A percentile compares a stretch with the other conserved stretches of the same genome.
These are phyloP conservation scores for Citrus hindsii DNA, from an alignment of 345 rosid genomes.

Conservation along the genomic window DNA sequence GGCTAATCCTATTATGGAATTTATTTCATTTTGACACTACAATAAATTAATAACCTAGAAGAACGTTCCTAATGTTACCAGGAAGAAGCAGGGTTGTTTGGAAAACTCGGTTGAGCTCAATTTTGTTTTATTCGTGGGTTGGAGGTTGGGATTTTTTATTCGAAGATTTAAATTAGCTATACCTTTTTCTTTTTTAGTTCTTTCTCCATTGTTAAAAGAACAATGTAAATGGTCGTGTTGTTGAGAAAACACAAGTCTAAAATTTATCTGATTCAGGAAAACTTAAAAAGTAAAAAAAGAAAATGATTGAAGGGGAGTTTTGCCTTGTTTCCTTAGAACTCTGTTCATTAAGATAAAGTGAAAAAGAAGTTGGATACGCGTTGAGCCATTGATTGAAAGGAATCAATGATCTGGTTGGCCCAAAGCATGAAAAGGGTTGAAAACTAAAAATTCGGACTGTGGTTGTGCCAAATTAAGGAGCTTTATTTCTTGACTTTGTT, in stretches of 20 bases:
- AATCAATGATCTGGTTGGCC: not conserved
- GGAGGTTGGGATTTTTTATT: no score
- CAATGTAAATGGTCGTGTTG: no score
- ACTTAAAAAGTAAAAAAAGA: not conserved
- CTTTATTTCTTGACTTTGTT: not conserved
- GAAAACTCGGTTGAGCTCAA: not conserved
- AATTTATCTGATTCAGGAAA: not conserved
- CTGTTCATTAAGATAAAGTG: not conserved
- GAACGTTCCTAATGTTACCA: not conserved
- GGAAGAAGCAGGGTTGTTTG: no score
- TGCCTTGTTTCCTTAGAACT: not conserved
- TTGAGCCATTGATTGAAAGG: not conserved
- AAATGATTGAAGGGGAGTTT: not conserved
- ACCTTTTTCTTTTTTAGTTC: no score
- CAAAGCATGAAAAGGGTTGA: not conserved
- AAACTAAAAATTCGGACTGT: not conserved
- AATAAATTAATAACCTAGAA: not conserved
- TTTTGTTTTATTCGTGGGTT: not conserved
- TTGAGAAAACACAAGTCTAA: no score
- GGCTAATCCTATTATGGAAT: not conserved
- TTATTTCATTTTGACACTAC: not conserved
- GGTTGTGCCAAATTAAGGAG: not conserved
- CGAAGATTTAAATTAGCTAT: no score
- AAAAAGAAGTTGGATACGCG: not conserved
- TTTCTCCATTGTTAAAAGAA: not conserved